phyloP scores from a whole-genome alignment of 2,329 filamentous ascomycete species.

The Lomentospora prolificans region DNA sequence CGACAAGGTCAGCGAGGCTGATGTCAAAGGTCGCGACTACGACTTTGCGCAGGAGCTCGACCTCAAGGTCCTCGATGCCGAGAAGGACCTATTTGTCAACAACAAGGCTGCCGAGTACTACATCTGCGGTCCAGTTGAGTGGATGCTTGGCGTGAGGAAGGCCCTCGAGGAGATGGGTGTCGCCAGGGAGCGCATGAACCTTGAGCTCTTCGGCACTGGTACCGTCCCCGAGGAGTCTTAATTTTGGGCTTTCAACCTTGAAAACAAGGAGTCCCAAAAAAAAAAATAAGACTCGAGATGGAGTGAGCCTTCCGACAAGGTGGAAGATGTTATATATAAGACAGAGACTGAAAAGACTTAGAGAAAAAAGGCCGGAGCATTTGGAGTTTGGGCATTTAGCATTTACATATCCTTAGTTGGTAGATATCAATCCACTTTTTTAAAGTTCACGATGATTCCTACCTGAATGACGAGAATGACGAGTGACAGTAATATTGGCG shows the following conservation, averaged over 20 bases:
- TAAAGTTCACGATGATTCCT: neutral
- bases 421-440: slow-evolving; percentile 3
- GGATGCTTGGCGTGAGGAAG: slow-evolving; percentile 54
- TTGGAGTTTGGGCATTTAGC: neutral
- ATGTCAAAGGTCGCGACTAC: slow-evolving; percentile 45
- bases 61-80: slow-evolving; percentile 42
- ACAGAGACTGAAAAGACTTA: neutral
- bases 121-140: slow-evolving; percentile 59
- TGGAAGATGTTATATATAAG: neutral
- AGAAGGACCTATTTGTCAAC: slow-evolving; percentile 43
- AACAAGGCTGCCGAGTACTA: slow-evolving; percentile 54
- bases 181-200: slow-evolving; percentile 44
- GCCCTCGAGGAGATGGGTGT: slow-evolving; percentile 48
- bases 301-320: too few relatives aligned
- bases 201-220: slow-evolving; percentile 60
- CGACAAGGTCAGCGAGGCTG: slow-evolving; percentile 32
- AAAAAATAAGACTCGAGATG: neutral
- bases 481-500: too few relatives aligned
- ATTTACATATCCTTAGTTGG: neutral
- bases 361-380: neutral
- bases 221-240: slow-evolving; percentile 1
- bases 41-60: slow-evolving; percentile 48
- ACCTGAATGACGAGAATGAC: too few relatives aligned
- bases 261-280: neutral
- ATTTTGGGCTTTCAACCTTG: too few relatives aligned